A percentile compares a stretch with the other conserved stretches of the same genome.
Conservation (phyloP, 2,329 filamentous ascomycete species). For the Aspergillus piperis region DNA sequence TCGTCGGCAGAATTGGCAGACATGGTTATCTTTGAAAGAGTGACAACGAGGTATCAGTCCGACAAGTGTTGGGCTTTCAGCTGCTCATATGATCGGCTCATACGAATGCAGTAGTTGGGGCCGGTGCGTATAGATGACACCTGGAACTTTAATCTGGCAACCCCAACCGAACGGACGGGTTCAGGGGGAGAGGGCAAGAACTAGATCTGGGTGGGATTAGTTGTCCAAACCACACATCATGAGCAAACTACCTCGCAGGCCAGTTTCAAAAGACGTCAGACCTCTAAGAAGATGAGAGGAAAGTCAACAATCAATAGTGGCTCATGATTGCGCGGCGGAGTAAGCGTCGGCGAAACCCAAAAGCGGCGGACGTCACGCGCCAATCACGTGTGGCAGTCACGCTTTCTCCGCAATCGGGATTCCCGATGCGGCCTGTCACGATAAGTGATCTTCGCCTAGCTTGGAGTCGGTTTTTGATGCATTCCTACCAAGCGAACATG, state of each 20-base stretch:
- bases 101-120: slow-evolving; percentile 23
- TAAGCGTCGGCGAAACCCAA: background rate
- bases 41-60: slow-evolving; percentile 5
- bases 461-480: background rate
- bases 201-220: background rate
- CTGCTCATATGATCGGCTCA: slow-evolving; percentile 32
- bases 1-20: slow-evolving; percentile 28
- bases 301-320: background rate
- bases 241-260: background rate
- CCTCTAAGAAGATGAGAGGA: background rate
- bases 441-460: background rate
- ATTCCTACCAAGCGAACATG: no score
- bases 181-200: background rate
- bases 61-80: slow-evolving; percentile 19
- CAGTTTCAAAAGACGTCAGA: background rate
- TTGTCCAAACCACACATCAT: background rate
- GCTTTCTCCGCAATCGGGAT: background rate
- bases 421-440: background rate
- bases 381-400: slow-evolving; percentile 1
- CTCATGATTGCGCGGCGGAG: background rate
- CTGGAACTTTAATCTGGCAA: slow-evolving; percentile 2
- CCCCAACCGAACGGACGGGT: background rate
- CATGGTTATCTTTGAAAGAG: slow-evolving; percentile 15
- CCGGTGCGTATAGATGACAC: slow-evolving; percentile 5
- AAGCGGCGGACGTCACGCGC: background rate